A percentile compares a stretch with the other conserved stretches of the same genome.
Conservation (phyloP, 139 green algal species). For the Dunaliella sp. region DNA sequence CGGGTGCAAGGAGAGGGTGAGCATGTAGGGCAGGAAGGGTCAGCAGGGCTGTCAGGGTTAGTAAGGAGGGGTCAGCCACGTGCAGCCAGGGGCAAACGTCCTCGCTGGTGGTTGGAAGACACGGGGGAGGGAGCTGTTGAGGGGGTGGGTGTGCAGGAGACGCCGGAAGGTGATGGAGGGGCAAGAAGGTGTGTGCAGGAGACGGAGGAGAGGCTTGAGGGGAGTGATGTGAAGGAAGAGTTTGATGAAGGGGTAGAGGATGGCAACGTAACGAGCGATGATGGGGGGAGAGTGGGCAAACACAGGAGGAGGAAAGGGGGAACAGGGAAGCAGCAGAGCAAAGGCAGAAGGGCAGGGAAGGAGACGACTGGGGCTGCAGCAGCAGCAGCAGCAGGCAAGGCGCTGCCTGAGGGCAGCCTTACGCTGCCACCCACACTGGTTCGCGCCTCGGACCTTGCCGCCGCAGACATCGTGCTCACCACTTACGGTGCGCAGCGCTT, state of each 20-base stretch:
- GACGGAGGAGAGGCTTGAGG: neutral
- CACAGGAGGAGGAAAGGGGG: neutral
- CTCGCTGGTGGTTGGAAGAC: neutral
- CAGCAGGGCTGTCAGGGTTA: no score
- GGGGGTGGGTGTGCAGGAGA: neutral
- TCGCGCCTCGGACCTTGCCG: constrained; percentile 66
- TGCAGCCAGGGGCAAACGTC: neutral
- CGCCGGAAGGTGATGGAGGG: neutral
- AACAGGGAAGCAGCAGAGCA: constrained; percentile 3
- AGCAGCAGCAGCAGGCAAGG: constrained; percentile 2
- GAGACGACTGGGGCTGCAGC: neutral
- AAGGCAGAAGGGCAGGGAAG: neutral
- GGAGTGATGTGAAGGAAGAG: neutral
- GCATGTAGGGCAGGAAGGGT: no score
- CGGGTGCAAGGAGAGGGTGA: no score
- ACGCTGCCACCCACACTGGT: constrained; percentile 32
- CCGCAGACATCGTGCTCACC: constrained; percentile 86
- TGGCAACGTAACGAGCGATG: neutral
- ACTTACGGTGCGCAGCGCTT: constrained; percentile 67
- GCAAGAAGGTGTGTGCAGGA: no score
- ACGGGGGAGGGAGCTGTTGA: no score
- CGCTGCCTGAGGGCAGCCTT: neutral
- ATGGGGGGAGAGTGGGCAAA: neutral
- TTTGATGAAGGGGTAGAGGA: neutral
- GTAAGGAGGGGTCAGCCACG: neutral